phyloP scores from a whole-genome alignment of 345 rosid species.

The Corymbia maculata region DNA sequence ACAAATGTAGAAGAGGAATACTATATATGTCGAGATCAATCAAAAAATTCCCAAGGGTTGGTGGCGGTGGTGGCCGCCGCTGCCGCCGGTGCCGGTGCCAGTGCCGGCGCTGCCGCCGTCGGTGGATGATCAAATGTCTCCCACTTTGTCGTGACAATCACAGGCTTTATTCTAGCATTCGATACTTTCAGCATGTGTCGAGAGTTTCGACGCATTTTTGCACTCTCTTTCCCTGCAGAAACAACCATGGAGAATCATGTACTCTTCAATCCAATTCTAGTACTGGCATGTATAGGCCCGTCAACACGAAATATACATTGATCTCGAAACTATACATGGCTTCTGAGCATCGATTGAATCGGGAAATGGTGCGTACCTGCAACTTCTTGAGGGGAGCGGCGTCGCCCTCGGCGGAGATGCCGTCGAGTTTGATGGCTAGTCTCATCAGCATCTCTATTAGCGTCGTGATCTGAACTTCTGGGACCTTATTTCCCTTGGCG shows the following conservation, averaged over 20 bases:
- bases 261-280: not conserved
- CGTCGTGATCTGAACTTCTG: constrained; percentile 55
- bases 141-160: constrained; percentile 35
- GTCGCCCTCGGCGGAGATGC: constrained; percentile 35
- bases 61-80: not conserved
- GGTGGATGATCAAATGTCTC: constrained; percentile 23
- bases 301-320: not conserved
- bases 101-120: not conserved
- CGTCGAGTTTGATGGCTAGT: constrained; percentile 49
- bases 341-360: too few relatives aligned
- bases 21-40: constrained; percentile 4
- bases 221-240: constrained; percentile 34
- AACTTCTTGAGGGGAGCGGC: constrained; percentile 24
- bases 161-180: constrained; percentile 26
- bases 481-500: constrained; percentile 25
- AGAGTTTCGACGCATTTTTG: constrained; percentile 49
- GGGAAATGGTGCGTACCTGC: constrained; percentile 13
- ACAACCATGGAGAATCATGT: not conserved
- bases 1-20: not conserved
- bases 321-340: too few relatives aligned
- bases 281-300: not conserved
- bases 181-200: constrained; percentile 29
- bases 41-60: constrained; percentile 33
- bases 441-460: constrained; percentile 56
- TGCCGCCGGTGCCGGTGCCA: too few relatives aligned